These are phyloP conservation scores for Penicillium pulvis DNA, from an alignment of 495 filamentous ascomycete species.

Conservation along the genomic window DNA sequence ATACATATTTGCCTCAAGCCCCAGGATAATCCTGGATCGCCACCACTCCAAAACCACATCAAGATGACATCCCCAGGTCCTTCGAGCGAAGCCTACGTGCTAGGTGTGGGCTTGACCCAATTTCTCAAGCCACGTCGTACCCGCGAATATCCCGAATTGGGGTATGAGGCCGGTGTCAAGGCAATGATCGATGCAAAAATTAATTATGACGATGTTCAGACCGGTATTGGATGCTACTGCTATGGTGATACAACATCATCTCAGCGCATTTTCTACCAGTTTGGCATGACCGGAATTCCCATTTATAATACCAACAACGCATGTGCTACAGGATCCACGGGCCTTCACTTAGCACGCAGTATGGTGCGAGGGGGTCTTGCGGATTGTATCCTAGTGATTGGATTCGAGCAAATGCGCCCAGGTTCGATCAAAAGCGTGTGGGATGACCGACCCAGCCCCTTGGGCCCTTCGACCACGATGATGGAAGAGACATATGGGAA, in stretches of 20 bases:
- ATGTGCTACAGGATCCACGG: slow-evolving; percentile 80
- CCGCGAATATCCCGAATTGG: slow-evolving; percentile 27
- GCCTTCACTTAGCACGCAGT: slow-evolving; percentile 69
- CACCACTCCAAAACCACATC: not conserved
- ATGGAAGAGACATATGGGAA: slow-evolving; percentile 26
- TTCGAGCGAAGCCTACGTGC: slow-evolving; percentile 16
- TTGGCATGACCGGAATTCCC: slow-evolving; percentile 85
- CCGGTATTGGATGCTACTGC: slow-evolving; percentile 83
- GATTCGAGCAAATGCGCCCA: slow-evolving; percentile 89
- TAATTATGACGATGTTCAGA: slow-evolving; percentile 84
- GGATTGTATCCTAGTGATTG: slow-evolving; percentile 79
- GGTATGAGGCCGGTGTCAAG: slow-evolving; percentile 48
- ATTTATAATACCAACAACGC: slow-evolving; percentile 91
- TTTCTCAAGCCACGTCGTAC: slow-evolving; percentile 29
- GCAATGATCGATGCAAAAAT: slow-evolving; percentile 84
- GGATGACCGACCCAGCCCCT: slow-evolving; percentile 25
- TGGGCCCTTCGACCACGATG: slow-evolving; percentile 24
- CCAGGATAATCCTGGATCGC: not conserved
- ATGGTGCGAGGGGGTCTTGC: slow-evolving; percentile 68
- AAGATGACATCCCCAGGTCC: not conserved
- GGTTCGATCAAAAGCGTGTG: slow-evolving; percentile 45
- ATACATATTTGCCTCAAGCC: not conserved
- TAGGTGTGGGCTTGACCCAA: slow-evolving; percentile 26
- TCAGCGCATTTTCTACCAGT: slow-evolving; percentile 88
- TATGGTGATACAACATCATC: slow-evolving; percentile 73